Percentiles rank a stretch among this genome's conserved stretches.
These are phyloP conservation scores for Carnegiea gigantea DNA, from an alignment of 179 eudicot genomes.

Conservation along the genomic window DNA sequence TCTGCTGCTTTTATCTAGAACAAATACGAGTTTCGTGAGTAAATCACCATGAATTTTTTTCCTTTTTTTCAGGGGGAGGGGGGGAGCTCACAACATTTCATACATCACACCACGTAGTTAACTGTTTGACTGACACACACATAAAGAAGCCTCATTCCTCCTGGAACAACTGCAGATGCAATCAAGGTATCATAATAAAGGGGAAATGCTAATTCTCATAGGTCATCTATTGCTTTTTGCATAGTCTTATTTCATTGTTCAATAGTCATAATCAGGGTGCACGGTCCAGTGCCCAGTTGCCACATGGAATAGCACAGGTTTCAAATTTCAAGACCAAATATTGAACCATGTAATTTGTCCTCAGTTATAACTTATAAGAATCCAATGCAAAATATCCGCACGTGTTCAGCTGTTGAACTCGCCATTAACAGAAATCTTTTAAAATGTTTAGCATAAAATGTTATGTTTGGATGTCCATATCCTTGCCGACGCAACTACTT, in stretches of 20 bases:
- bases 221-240: neutral
- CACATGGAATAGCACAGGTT: neutral
- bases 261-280: neutral
- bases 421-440: too few relatives aligned
- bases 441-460: too few relatives aligned
- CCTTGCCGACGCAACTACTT: neutral
- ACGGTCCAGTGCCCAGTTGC: neutral
- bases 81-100: too few relatives aligned
- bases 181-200: neutral
- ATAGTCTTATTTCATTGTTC: neutral
- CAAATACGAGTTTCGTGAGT: conserved; percentile 8
- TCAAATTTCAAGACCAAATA: neutral
- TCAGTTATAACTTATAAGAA: too few relatives aligned
- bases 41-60: neutral
- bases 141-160: neutral
- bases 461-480: too few relatives aligned
- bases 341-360: neutral
- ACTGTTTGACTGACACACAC: neutral
- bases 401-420: neutral
- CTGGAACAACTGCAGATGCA: neutral
- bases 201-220: neutral
- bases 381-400: too few relatives aligned
- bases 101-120: too few relatives aligned
- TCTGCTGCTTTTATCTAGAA: conserved; percentile 91
- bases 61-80: too few relatives aligned